Evolutionary conservation across 2,329 filamentous ascomycete genomes (phyloP).

Genomic region (Nothomitra cinnamomea): DNA sequence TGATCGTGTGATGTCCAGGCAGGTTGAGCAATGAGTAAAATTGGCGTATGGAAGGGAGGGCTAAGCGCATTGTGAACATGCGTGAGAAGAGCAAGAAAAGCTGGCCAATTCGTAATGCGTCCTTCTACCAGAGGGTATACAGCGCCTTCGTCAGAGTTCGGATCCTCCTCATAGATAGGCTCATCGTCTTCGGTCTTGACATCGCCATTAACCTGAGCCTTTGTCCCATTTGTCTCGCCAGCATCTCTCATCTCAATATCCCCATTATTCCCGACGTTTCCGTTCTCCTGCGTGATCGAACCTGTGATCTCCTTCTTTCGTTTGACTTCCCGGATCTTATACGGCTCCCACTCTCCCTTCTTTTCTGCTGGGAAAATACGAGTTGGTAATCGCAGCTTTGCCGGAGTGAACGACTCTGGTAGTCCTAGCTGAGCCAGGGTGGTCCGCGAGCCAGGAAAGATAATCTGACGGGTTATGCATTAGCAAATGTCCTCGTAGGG

Average conservation of each 20-base stretch:
- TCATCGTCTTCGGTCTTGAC: constrained; percentile 31
- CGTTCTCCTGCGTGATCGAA: constrained; percentile 3
- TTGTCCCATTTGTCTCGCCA: constrained; percentile 13
- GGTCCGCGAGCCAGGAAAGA: constrained; percentile 72
- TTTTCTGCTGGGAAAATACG: constrained; percentile 80
- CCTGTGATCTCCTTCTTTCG: constrained; percentile 5
- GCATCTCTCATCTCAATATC: constrained; percentile 30
- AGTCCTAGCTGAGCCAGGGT: constrained; percentile 85
- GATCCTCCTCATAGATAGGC: constrained; percentile 66
- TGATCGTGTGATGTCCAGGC: constrained; percentile 79
- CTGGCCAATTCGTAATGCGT: constrained; percentile 75
- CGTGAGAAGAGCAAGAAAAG: constrained; percentile 83
- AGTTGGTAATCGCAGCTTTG: constrained; percentile 71
- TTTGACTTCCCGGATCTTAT: constrained; percentile 43
- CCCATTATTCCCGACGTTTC: constrained; percentile 11
- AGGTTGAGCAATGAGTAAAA: constrained; percentile 77
- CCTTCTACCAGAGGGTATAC: constrained; percentile 74
- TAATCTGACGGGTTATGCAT: constrained; percentile 28
- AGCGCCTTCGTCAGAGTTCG: constrained; percentile 72
- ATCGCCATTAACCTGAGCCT: constrained; percentile 14
- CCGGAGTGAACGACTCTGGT: constrained; percentile 77
- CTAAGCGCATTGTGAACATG: constrained; percentile 83
- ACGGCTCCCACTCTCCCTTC: constrained; percentile 63
- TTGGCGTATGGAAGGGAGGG: constrained; percentile 83
- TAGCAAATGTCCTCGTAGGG: not conserved